phyloP scores from a whole-genome alignment of 2,329 filamentous ascomycete genomes.

The Thelonectria discophora region DNA sequence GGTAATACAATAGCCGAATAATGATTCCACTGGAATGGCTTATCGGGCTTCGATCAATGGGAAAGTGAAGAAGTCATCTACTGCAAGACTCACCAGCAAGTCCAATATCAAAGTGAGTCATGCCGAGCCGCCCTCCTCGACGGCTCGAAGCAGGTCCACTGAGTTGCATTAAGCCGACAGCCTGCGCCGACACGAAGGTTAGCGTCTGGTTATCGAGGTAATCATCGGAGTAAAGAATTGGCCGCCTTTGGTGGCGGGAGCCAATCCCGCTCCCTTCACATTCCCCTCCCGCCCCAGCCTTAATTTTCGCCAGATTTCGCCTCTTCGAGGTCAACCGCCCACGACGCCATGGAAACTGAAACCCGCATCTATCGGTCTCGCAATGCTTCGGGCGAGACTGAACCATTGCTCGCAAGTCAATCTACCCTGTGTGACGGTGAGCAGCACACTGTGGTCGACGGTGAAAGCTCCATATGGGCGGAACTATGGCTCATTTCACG shows the following conservation, averaged over 20 bases:
- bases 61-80: no score
- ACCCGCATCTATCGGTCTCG: not conserved
- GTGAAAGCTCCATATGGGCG: slow-evolving; percentile 20
- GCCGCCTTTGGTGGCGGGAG: no score
- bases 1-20: no score
- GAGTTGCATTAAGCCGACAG: no score
- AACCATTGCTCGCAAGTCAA: slow-evolving; percentile 22
- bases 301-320: not conserved
- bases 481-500: slow-evolving; percentile 33
- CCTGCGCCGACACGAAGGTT: not conserved
- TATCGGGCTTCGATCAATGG: no score
- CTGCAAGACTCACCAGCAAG: no score
- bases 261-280: not conserved
- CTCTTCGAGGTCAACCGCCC: no score
- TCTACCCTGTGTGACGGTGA: not conserved
- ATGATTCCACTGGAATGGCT: no score
- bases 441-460: not conserved
- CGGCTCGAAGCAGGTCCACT: no score
- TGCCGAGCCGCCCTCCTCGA: no score
- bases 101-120: no score
- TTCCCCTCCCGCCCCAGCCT: not conserved
- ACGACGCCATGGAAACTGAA: not conserved
- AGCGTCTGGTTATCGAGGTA: not conserved
- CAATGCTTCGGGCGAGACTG: slow-evolving; percentile 15
- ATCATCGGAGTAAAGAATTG: no score